phyloP scores from a whole-genome alignment of 2,329 filamentous ascomycete genomes.

The Sarocladium kiliense region DNA sequence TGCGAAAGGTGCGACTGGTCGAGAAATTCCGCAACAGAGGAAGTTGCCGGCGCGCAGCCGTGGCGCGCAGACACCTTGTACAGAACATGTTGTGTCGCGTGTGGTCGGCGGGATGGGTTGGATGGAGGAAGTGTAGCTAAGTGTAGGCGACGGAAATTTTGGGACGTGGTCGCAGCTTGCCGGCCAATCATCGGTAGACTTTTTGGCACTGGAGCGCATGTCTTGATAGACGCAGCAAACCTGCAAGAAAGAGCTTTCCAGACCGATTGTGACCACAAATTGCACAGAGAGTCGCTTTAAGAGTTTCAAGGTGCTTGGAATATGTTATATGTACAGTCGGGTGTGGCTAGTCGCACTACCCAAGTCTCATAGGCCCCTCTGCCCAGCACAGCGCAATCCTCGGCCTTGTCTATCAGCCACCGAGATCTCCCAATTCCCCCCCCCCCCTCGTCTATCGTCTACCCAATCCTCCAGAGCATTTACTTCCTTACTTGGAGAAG shows the following conservation, averaged over 20 bases:
- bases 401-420: not conserved
- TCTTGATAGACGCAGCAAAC: not conserved
- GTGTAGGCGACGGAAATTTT: constrained; percentile 14
- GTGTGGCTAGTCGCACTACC: not conserved
- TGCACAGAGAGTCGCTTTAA: not conserved
- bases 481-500: not conserved
- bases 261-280: too few species aligned
- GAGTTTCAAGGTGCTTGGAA: not conserved
- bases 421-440: not conserved
- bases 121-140: constrained; percentile 15
- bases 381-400: not conserved
- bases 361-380: not conserved
- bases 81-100: constrained; percentile 31
- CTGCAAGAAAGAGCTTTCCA: too few species aligned
- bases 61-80: constrained; percentile 44
- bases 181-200: constrained; percentile 8
- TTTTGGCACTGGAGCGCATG: not conserved
- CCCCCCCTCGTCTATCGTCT: not conserved
- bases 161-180: not conserved
- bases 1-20: constrained; percentile 28
- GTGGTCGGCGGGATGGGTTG: constrained; percentile 19
- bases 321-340: not conserved
- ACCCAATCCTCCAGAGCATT: not conserved
- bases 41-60: constrained; percentile 24
- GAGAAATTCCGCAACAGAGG: constrained; percentile 34